Percentiles rank a stretch among this genome's conserved stretches.
These are phyloP conservation scores for Prunus mira DNA, from an alignment of 306 rosid species.

Conservation along the genomic window DNA sequence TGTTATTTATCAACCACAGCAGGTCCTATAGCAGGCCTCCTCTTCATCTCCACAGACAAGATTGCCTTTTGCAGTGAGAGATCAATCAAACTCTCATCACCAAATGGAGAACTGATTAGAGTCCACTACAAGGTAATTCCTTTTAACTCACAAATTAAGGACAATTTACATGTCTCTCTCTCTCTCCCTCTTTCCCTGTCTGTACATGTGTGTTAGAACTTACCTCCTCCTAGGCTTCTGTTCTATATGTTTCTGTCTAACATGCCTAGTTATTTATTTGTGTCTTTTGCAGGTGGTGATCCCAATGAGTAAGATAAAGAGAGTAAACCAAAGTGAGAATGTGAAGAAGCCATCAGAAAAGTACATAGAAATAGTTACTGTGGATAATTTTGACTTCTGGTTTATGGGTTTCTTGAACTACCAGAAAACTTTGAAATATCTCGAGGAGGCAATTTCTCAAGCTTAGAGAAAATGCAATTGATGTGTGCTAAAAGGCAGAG, in stretches of 20 bases:
- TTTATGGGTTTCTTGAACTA: conserved; percentile 64
- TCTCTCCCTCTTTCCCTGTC: too few species aligned
- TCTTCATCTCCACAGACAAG: conserved; percentile 72
- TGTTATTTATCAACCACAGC: conserved; percentile 77
- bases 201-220: too few species aligned
- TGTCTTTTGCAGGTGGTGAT: conserved; percentile 40
- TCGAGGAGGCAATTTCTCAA: conserved; percentile 35
- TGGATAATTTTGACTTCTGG: conserved; percentile 63
- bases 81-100: conserved; percentile 55
- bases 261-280: neutral
- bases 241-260: neutral
- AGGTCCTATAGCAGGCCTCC: conserved; percentile 85
- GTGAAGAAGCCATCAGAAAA: conserved; percentile 44
- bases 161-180: too few species aligned
- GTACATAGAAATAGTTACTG: conserved; percentile 54
- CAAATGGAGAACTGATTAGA: conserved; percentile 45
- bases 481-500: too few species aligned
- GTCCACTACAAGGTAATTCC: conserved; percentile 50
- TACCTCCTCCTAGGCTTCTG: neutral
- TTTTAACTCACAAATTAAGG: too few species aligned
- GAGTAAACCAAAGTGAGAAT: conserved; percentile 43
- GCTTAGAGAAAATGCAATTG: too few species aligned
- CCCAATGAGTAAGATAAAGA: conserved; percentile 38
- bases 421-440: conserved; percentile 39
- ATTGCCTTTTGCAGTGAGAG: conserved; percentile 78